Percentiles rank a stretch among this genome's conserved stretches.
Evolutionary conservation across 2,329 filamentous ascomycete genomes (phyloP).

Genomic region (Aspergillus brunneoviolaceus): DNA sequence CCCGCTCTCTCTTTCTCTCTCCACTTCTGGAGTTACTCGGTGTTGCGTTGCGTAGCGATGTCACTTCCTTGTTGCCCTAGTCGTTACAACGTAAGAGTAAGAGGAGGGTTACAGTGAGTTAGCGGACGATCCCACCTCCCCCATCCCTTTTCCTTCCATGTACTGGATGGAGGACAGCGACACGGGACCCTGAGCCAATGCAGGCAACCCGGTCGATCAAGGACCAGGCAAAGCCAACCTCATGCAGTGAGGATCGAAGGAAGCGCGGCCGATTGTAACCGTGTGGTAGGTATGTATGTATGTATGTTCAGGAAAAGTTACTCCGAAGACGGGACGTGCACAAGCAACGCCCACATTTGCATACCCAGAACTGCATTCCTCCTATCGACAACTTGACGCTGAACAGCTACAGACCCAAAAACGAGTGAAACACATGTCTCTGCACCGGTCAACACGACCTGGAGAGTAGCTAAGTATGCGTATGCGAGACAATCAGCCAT

Average conservation of each 20-base stretch:
- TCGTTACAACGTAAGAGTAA: background rate
- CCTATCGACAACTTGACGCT: too few relatives aligned
- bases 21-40: background rate
- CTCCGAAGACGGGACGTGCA: background rate
- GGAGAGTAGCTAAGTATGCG: too few relatives aligned
- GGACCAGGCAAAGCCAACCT: background rate
- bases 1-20: background rate
- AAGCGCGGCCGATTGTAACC: constrained; percentile 3
- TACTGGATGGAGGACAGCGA: background rate
- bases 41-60: constrained; percentile 3
- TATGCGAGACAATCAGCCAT: background rate
- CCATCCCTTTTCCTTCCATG: background rate
- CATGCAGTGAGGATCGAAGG: background rate
- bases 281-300: background rate
- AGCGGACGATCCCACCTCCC: background rate
- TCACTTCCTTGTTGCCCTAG: background rate
- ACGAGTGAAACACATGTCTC: background rate
- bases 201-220: constrained; percentile 12
- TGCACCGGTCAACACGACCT: too few relatives aligned
- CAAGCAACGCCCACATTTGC: background rate
- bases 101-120: background rate
- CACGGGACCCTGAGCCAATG: constrained; percentile 16
- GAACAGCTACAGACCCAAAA: background rate
- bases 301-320: background rate
- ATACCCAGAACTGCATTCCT: too few relatives aligned